Percentiles rank a stretch among this genome's conserved stretches.
These are phyloP conservation scores for Amanita polypyramis DNA, from an alignment of 768 basidiomycete genomes.

Conservation along the genomic window DNA sequence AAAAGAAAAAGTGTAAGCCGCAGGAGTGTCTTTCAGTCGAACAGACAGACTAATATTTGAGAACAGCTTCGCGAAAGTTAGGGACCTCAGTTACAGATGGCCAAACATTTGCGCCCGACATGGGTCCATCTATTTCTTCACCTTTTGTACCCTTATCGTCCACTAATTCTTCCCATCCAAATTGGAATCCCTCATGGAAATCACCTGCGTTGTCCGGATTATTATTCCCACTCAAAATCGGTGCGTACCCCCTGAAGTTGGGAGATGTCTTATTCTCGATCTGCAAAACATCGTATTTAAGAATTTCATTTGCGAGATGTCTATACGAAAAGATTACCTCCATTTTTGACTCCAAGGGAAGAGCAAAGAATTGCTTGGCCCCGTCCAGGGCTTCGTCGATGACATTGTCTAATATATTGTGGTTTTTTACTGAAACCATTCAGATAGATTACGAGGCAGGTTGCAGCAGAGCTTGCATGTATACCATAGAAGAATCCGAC, in stretches of 20 bases:
- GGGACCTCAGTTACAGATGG: slow-evolving; percentile 45
- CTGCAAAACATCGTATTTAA: slow-evolving; percentile 22
- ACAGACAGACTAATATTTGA: slow-evolving; percentile 55
- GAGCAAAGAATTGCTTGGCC: slow-evolving; percentile 56
- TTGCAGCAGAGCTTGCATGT: slow-evolving; percentile 5
- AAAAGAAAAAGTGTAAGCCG: neutral
- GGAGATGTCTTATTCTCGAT: slow-evolving; percentile 55
- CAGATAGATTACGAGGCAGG: neutral
- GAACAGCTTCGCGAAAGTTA: slow-evolving; percentile 45
- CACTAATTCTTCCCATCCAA: slow-evolving; percentile 57
- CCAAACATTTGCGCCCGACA: slow-evolving; percentile 75
- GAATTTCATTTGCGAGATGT: neutral
- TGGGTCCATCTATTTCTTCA: slow-evolving; percentile 27
- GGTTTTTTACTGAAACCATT: slow-evolving; percentile 54
- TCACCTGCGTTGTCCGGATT: slow-evolving; percentile 75
- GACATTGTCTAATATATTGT: slow-evolving; percentile 49
- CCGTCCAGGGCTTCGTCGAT: slow-evolving; percentile 35
- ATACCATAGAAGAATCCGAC: slow-evolving; percentile 83
- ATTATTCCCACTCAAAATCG: slow-evolving; percentile 62
- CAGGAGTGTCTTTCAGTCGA: neutral
- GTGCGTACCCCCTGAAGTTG: slow-evolving; percentile 72
- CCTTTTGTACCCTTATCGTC: slow-evolving; percentile 18
- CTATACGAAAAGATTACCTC: slow-evolving; percentile 30
- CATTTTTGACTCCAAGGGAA: slow-evolving; percentile 54
- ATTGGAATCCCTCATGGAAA: slow-evolving; percentile 83